Percentiles rank a stretch among this genome's conserved stretches.
Evolutionary conservation across 2,329 filamentous ascomycete genomes (phyloP).

Genomic region (Xylariaceae sp.): DNA sequence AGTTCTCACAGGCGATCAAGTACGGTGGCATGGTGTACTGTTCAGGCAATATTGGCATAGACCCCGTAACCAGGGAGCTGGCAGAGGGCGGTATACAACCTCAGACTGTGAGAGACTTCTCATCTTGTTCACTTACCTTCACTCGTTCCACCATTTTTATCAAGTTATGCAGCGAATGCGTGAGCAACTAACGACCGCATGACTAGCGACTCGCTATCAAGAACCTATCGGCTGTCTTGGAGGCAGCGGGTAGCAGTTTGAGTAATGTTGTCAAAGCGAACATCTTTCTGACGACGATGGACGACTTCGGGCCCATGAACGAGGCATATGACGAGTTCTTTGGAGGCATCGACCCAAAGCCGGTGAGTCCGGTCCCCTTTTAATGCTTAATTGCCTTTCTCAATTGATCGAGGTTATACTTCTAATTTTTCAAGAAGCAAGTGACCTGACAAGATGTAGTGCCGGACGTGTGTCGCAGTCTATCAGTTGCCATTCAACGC

Average conservation of each 20-base stretch:
- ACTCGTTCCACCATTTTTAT: background rate
- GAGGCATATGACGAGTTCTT: constrained; percentile 60
- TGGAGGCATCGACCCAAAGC: constrained; percentile 48
- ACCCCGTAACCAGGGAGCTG: constrained; percentile 59
- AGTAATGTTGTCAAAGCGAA: constrained; percentile 71
- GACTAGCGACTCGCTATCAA: constrained; percentile 59
- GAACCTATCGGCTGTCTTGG: constrained; percentile 65
- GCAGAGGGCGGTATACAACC: constrained; percentile 63
- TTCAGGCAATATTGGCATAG: constrained; percentile 66
- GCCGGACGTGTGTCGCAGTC: constrained; percentile 73
- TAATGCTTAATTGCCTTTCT: too few species aligned
- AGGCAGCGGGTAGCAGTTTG: constrained; percentile 63
- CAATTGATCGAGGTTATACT: too few species aligned
- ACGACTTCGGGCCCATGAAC: constrained; percentile 66
- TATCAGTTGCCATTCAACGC: constrained; percentile 73
- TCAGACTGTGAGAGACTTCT: constrained; percentile 48
- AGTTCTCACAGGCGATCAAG: constrained; percentile 66
- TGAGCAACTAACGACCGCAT: constrained; percentile 14
- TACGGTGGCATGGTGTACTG: constrained; percentile 74
- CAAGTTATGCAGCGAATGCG: background rate
- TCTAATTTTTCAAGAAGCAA: too few species aligned
- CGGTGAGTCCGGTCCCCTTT: constrained; percentile 55
- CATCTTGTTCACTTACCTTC: background rate
- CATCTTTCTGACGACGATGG: constrained; percentile 69
- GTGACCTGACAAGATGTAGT: constrained; percentile 36